Conservation (phyloP, 495 filamentous ascomycete species). For the Immersiella caudata region DNA sequence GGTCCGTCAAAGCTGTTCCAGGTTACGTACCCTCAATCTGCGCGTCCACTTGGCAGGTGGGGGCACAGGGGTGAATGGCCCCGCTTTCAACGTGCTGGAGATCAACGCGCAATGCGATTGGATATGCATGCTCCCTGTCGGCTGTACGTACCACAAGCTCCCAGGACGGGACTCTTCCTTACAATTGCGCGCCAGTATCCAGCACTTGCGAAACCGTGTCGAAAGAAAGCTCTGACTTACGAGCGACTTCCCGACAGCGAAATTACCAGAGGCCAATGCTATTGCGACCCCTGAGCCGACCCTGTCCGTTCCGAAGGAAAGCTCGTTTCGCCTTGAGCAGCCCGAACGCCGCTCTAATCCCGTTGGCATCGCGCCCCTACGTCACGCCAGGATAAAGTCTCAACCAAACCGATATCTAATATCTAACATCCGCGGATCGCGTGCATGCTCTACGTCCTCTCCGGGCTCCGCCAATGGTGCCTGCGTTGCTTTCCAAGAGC, state of each 20-base stretch:
- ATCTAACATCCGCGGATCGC: neutral
- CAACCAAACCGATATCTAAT: neutral
- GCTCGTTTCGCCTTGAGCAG: neutral
- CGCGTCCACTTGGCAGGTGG: neutral
- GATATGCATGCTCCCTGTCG: neutral
- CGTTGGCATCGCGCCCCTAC: neutral
- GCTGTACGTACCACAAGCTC: constrained; percentile 12
- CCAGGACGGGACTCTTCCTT: neutral
- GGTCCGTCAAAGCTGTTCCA: too few species aligned
- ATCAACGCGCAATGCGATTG: constrained; percentile 9
- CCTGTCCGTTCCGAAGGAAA: neutral
- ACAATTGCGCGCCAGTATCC: constrained; percentile 5
- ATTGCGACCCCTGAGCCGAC: neutral
- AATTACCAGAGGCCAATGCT: neutral
- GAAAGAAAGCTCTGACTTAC: neutral
- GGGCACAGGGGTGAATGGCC: neutral
- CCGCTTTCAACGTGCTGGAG: constrained; percentile 9
- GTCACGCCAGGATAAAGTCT: neutral
- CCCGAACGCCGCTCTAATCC: too few species aligned
- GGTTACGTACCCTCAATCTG: neutral
- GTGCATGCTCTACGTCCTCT: constrained; percentile 22
- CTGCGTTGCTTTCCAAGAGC: constrained; percentile 15
- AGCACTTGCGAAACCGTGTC: neutral
- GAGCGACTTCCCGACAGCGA: neutral
- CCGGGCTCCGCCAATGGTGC: constrained; percentile 34